Evolutionary conservation across 2,329 filamentous ascomycete species (phyloP).

Genomic region (Salinomyces thailandicus): DNA sequence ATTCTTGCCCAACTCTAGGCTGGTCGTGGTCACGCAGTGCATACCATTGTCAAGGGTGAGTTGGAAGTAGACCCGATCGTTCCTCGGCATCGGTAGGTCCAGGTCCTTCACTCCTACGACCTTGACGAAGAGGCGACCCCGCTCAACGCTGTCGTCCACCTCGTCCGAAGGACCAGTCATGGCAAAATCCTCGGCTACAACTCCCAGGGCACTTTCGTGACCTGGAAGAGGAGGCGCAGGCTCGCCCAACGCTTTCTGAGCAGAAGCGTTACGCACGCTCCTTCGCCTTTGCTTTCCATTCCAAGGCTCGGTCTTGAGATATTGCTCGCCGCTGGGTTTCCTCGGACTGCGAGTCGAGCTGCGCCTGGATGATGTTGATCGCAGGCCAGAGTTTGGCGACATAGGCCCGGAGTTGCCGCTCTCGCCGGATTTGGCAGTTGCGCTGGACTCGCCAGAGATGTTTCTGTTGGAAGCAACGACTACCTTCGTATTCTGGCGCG

Average conservation of each 20-base stretch:
- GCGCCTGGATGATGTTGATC: slow-evolving; percentile 25
- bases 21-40: slow-evolving; percentile 93
- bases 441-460: slow-evolving; percentile 31
- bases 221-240: slow-evolving; percentile 75
- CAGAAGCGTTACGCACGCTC: slow-evolving; percentile 48
- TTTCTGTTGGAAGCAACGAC: slow-evolving; percentile 72
- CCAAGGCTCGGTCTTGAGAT: slow-evolving; percentile 96
- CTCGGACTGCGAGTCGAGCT: slow-evolving; percentile 64
- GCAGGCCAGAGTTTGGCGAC: slow-evolving; percentile 40
- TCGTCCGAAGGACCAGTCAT: slow-evolving; percentile 40
- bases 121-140: slow-evolving; percentile 91
- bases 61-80: slow-evolving; percentile 87
- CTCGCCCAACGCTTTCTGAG: slow-evolving; percentile 40
- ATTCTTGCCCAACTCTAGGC: slow-evolving; percentile 82
- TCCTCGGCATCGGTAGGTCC: slow-evolving; percentile 79
- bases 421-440: slow-evolving; percentile 25
- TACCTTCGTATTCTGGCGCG: slow-evolving; percentile 97
- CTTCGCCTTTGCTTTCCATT: slow-evolving; percentile 66
- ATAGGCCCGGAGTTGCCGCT: slow-evolving; percentile 28
- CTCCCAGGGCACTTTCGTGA: slow-evolving; percentile 60
- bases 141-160: slow-evolving; percentile 65
- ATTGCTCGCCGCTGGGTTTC: slow-evolving; percentile 66
- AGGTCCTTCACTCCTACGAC: slow-evolving; percentile 97
- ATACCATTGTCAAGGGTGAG: slow-evolving; percentile 96
- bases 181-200: slow-evolving; percentile 59